Evolutionary conservation across 139 green algal species (phyloP).

Genomic region (Coelastrella sp.): DNA sequence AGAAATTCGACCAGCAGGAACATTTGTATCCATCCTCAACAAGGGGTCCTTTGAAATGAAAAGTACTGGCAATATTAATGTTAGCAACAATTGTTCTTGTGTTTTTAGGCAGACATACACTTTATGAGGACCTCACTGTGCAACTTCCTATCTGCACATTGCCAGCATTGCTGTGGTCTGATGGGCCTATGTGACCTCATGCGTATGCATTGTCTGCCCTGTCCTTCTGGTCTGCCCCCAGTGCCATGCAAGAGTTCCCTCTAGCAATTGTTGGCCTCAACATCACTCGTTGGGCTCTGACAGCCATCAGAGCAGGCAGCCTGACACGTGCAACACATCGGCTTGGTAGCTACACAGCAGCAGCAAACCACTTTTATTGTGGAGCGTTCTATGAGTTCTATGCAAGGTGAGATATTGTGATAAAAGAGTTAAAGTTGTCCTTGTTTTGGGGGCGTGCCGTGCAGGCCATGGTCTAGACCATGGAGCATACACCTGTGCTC

Average conservation of each 20-base stretch:
- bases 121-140: no score
- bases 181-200: no score
- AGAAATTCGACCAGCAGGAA: no score
- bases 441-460: neutral
- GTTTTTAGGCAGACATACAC: no score
- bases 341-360: slow-evolving; percentile 18
- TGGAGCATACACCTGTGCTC: neutral
- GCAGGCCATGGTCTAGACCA: neutral
- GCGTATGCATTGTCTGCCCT: no score
- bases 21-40: no score
- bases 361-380: slow-evolving; percentile 42
- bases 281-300: slow-evolving; percentile 71
- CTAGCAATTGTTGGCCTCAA: slow-evolving; percentile 74
- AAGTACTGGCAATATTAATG: no score
- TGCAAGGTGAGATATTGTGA: neutral
- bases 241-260: slow-evolving; percentile 69
- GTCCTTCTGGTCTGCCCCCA: neutral
- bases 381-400: slow-evolving; percentile 42
- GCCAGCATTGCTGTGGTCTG: no score
- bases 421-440: neutral
- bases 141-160: no score
- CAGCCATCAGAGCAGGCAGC: neutral
- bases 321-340: neutral
- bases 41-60: no score
- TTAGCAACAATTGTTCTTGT: no score